A percentile compares a stretch with the other conserved stretches of the same genome.
phyloP scores from a whole-genome alignment of 345 rosid species.

The Euclidium syriacum region DNA sequence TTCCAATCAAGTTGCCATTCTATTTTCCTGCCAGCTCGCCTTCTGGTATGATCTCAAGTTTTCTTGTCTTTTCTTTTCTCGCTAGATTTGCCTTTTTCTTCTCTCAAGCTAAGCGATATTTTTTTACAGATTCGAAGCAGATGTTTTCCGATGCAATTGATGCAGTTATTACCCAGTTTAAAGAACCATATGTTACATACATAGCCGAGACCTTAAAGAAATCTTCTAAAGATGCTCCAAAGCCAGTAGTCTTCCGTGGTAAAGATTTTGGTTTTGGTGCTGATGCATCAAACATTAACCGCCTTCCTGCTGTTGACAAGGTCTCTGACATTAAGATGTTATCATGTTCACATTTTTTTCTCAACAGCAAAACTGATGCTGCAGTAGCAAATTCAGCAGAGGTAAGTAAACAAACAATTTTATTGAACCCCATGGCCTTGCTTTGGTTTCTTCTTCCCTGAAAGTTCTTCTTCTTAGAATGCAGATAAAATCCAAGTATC shows the following conservation, averaged over 20 bases:
- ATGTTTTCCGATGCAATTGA: slow-evolving; percentile 44
- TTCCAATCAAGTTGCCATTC: slow-evolving; percentile 62
- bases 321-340: slow-evolving; percentile 36
- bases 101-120: slow-evolving; percentile 7
- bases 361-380: slow-evolving; percentile 40
- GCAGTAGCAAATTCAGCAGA: slow-evolving; percentile 43
- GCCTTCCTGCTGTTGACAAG: slow-evolving; percentile 33
- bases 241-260: slow-evolving; percentile 50
- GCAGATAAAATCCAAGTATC: slow-evolving; percentile 78
- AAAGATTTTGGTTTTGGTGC: slow-evolving; percentile 48
- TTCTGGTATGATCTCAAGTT: slow-evolving; percentile 41
- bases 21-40: slow-evolving; percentile 46
- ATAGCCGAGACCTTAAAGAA: slow-evolving; percentile 44
- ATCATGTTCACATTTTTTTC: slow-evolving; percentile 57
- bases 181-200: slow-evolving; percentile 50
- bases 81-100: not conserved
- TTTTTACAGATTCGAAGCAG: slow-evolving; percentile 44
- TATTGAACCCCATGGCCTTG: not conserved
- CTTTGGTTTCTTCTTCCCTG: slow-evolving; percentile 14
- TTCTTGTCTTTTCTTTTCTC: not conserved
- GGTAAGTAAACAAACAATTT: slow-evolving; percentile 39
- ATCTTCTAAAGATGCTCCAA: slow-evolving; percentile 37
- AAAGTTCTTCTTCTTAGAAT: slow-evolving; percentile 53
- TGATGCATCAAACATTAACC: slow-evolving; percentile 41
- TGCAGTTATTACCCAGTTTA: slow-evolving; percentile 50